These are phyloP conservation scores for Hsuehochloa calcarea DNA, from an alignment of 176 grass and related monocot species.

Conservation along the genomic window DNA sequence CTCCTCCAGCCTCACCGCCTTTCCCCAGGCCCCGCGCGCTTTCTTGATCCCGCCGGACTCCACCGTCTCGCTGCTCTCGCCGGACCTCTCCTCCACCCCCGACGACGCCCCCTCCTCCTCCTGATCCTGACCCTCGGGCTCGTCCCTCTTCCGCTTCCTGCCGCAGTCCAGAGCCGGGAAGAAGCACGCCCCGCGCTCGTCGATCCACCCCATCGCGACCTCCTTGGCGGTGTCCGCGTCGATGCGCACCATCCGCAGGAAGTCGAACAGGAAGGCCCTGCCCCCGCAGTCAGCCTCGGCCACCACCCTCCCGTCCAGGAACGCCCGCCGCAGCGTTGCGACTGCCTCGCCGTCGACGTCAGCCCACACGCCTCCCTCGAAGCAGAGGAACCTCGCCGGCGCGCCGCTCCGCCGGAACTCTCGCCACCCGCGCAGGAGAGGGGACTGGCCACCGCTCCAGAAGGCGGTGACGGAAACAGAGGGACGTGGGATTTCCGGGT, in stretches of 20 bases:
- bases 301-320: slow-evolving; percentile 32
- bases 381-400: slow-evolving; percentile 63
- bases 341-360: slow-evolving; percentile 45
- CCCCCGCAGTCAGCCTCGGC: slow-evolving; percentile 29
- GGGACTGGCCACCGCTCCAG: background rate
- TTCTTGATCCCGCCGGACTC: background rate
- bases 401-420: slow-evolving; percentile 46
- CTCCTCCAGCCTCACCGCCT: slow-evolving; percentile 26
- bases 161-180: slow-evolving; percentile 40
- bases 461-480: background rate
- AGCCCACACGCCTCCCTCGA: slow-evolving; percentile 53
- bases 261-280: slow-evolving; percentile 56
- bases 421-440: slow-evolving; percentile 28
- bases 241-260: slow-evolving; percentile 57
- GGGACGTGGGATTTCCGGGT: background rate
- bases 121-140: background rate
- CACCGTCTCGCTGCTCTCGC: slow-evolving; percentile 29
- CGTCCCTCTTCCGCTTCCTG: slow-evolving; percentile 22
- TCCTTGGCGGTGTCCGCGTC: slow-evolving; percentile 42
- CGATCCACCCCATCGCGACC: slow-evolving; percentile 74
- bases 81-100: slow-evolving; percentile 45
- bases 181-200: slow-evolving; percentile 57
- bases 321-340: slow-evolving; percentile 31
- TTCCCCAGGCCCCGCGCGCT: slow-evolving; percentile 7
- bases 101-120: slow-evolving; percentile 19